A percentile compares a stretch with the other conserved stretches of the same genome.
phyloP scores from a whole-genome alignment of 169 alveolate species.

The Eimeria tenella region DNA sequence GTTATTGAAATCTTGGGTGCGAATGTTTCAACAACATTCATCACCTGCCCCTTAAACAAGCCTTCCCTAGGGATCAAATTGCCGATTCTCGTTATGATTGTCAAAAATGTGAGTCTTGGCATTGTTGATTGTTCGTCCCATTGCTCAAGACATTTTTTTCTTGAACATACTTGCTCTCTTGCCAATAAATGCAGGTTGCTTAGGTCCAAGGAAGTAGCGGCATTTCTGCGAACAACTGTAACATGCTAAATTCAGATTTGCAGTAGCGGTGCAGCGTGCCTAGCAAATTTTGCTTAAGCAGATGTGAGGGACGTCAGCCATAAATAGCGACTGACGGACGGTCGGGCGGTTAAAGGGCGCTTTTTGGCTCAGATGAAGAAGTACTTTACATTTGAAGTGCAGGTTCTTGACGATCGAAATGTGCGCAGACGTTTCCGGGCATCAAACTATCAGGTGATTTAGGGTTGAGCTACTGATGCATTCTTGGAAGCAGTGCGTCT shows the following conservation, averaged over 20 bases:
- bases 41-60: conserved; percentile 94
- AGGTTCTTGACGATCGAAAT: conserved; percentile 97
- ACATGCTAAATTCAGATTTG: no score
- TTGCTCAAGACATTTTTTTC: no score
- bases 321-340: not conserved
- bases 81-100: conserved; percentile 97
- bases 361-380: conserved; percentile 89
- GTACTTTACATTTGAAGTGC: conserved; percentile 97
- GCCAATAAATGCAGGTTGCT: no score
- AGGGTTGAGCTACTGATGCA: not conserved
- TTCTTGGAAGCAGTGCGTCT: no score
- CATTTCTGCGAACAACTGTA: no score
- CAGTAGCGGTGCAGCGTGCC: no score
- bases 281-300: not conserved
- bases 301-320: not conserved
- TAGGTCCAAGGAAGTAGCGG: no score
- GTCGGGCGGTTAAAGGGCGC: not conserved
- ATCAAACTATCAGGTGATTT: conserved; percentile 94
- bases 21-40: conserved; percentile 94
- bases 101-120: conserved; percentile 91
- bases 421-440: conserved; percentile 97
- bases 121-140: not conserved
- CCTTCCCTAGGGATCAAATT: conserved; percentile 95
- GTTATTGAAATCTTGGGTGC: conserved; percentile 88
- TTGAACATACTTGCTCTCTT: no score